Percentiles rank a stretch among this genome's conserved stretches.
Evolutionary conservation across 805 yeast genomes (phyloP).

Genomic region (Debaryomyces castellii): DNA sequence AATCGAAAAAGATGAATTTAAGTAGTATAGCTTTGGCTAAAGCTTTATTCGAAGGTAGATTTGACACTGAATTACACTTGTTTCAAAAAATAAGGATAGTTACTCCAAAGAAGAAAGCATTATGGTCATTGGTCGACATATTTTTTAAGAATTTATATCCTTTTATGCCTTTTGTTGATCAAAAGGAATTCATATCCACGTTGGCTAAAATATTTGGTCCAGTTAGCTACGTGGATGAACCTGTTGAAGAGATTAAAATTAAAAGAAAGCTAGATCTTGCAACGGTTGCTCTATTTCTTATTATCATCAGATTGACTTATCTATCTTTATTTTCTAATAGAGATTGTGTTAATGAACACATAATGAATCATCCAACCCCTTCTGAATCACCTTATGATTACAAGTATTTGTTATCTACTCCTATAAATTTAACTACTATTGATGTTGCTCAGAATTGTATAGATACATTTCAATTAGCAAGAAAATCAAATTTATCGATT

Average conservation of each 20-base stretch:
- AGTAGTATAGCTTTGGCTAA: conserved; percentile 5
- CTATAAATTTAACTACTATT: conserved; percentile 17
- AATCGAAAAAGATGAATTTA: not conserved
- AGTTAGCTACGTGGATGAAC: conserved; percentile 16
- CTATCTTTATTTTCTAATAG: conserved; percentile 26
- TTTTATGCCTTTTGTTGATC: conserved; percentile 28
- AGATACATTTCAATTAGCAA: conserved; percentile 17
- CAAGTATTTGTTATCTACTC: conserved; percentile 17
- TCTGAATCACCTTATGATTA: conserved; percentile 12
- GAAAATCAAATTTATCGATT: conserved; percentile 41
- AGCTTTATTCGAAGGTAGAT: conserved; percentile 7
- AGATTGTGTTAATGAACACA: conserved; percentile 18
- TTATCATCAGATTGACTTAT: conserved; percentile 27
- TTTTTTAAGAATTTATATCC: conserved; percentile 26
- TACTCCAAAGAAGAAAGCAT: conserved; percentile 23
- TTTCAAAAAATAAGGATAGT: conserved; percentile 16
- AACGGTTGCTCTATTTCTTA: conserved; percentile 20
- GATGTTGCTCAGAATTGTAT: conserved; percentile 24
- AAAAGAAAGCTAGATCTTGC: conserved; percentile 23
- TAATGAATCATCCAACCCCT: conserved; percentile 12
- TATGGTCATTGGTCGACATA: conserved; percentile 26
- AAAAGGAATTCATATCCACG: conserved; percentile 18
- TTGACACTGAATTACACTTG: conserved; percentile 14
- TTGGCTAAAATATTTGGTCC: conserved; percentile 21
- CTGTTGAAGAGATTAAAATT: conserved; percentile 17